phyloP scores from a whole-genome alignment of 495 filamentous ascomycete species.

The Podospora conica region DNA sequence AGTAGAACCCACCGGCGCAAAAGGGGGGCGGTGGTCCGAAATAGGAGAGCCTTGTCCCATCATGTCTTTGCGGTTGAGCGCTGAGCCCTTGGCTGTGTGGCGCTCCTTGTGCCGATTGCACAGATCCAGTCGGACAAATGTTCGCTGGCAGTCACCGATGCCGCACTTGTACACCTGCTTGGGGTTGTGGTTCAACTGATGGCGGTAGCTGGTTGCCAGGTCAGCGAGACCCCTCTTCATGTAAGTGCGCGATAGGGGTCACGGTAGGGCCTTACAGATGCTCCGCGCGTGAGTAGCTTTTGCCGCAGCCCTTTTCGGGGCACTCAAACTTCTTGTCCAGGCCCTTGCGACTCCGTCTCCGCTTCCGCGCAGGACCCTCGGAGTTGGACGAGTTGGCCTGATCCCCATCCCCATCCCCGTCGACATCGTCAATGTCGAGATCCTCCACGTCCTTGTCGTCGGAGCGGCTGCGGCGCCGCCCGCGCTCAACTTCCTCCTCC shows the following conservation, averaged over 20 bases:
- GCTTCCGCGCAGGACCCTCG: conserved; percentile 57
- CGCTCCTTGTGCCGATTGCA: conserved; percentile 90
- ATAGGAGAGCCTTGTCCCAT: conserved; percentile 53
- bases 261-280: conserved; percentile 59
- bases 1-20: conserved; percentile 37
- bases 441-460: conserved; percentile 39
- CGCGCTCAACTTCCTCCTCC: conserved; percentile 42
- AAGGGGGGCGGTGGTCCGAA: conserved; percentile 39
- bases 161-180: conserved; percentile 96
- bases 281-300: conserved; percentile 93
- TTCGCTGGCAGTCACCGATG: conserved; percentile 82
- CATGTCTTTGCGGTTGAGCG: conserved; percentile 85
- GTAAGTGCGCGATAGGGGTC: neutral
- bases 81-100: conserved; percentile 92
- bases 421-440: conserved; percentile 34
- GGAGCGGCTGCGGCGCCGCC: conserved; percentile 42
- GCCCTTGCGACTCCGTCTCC: conserved; percentile 78
- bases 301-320: conserved; percentile 80
- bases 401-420: conserved; percentile 34
- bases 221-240: conserved; percentile 16
- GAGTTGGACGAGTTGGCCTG: conserved; percentile 47
- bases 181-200: conserved; percentile 93
- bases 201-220: conserved; percentile 53
- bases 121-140: conserved; percentile 91
- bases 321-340: conserved; percentile 95